These are phyloP conservation scores for Cerrena zonata DNA, from an alignment of 1,284 basidiomycete genomes.

Conservation along the genomic window DNA sequence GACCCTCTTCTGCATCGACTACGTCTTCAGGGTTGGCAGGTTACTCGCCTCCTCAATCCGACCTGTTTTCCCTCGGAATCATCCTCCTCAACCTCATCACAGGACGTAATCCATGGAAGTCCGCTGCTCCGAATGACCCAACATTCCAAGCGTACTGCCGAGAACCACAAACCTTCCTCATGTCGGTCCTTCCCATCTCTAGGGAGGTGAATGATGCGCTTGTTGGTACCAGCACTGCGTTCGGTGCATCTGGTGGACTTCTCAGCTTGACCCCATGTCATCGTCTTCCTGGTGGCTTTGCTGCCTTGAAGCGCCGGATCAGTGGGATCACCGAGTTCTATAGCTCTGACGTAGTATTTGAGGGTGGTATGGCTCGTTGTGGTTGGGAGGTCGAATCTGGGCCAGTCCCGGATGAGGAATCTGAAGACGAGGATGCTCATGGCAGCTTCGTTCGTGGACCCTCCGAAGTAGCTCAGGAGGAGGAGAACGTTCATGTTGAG, in stretches of 20 bases:
- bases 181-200: constrained; percentile 71
- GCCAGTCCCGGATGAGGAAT: constrained; percentile 41
- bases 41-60: constrained; percentile 86
- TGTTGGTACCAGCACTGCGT: constrained; percentile 48
- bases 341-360: constrained; percentile 67
- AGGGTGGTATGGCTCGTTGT: constrained; percentile 77
- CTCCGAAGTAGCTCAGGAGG: not conserved
- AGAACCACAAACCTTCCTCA: constrained; percentile 59
- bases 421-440: constrained; percentile 27
- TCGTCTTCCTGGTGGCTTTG: constrained; percentile 65
- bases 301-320: constrained; percentile 48
- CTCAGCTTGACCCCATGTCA: constrained; percentile 69
- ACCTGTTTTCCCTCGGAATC: constrained; percentile 97
- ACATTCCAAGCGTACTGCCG: constrained; percentile 73
- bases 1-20: constrained; percentile 66
- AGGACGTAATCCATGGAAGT: constrained; percentile 96
- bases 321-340: constrained; percentile 57
- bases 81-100: constrained; percentile 93
- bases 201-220: constrained; percentile 64
- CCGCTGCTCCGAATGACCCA: constrained; percentile 75
- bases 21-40: constrained; percentile 30
- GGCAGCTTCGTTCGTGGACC: constrained; percentile 27
- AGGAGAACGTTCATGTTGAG: not conserved
- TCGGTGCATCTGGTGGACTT: constrained; percentile 45
- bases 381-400: constrained; percentile 57